Conservation (phyloP, 176 grass and related monocot species). For the Avena sativa region DNA sequence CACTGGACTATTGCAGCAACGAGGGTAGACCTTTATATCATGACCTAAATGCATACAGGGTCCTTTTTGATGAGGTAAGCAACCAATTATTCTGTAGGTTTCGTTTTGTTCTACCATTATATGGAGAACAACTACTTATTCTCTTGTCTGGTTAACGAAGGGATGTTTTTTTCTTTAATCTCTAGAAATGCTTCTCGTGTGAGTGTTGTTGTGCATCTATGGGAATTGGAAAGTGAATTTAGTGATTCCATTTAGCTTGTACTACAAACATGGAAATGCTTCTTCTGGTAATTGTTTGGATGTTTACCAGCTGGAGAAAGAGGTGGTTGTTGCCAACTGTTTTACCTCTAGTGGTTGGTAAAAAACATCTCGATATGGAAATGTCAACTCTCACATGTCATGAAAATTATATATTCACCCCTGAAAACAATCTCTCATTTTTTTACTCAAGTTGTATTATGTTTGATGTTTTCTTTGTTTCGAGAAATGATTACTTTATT, state of each 20-base stretch:
- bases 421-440: neutral
- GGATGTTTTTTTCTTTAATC: neutral
- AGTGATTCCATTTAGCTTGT: constrained; percentile 7
- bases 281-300: constrained; percentile 22
- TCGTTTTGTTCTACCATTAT: constrained; percentile 27
- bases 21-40: constrained; percentile 87
- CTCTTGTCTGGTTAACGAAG: neutral
- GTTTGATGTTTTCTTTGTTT: neutral
- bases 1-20: constrained; percentile 76
- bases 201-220: constrained; percentile 17
- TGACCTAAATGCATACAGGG: constrained; percentile 92
- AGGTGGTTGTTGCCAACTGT: constrained; percentile 12
- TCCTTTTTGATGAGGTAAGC: constrained; percentile 90
- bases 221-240: constrained; percentile 2
- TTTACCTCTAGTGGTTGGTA: constrained; percentile 18
- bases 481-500: constrained; percentile 2
- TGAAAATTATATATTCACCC: neutral
- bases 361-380: constrained; percentile 17
- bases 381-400: constrained; percentile 11
- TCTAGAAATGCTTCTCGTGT: neutral
- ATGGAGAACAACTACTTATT: constrained; percentile 5
- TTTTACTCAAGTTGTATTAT: neutral
- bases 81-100: neutral
- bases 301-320: constrained; percentile 26
- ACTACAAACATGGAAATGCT: neutral